Base-by-base conservation (phyloP, 2,329 filamentous ascomycete species). In the Alternaria ethzedia region DNA sequence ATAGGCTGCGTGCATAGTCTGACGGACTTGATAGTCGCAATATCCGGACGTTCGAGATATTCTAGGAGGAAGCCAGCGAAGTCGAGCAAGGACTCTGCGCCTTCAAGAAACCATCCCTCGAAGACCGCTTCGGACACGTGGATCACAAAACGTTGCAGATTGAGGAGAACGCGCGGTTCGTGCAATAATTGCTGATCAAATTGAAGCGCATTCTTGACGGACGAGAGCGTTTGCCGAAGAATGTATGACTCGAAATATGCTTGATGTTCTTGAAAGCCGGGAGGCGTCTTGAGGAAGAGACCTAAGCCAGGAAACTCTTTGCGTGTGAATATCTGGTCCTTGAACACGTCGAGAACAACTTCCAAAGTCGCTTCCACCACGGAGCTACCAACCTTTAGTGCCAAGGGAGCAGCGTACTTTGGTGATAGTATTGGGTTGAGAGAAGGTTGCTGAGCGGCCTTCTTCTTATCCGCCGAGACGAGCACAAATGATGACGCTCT, bases 101-200 rank as follows among this genome's bases (percentile, higher is more conserved):
- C 95, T 68, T 96, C 91, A 66, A 97, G 88, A 75, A 98, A 98
- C 93, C 94, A 97, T 15, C 96, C 96, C 80, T 98, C 96, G 69
- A 96, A 97, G 12, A 97, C 90, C 6, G 93, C 92, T 78, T 99
- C 96, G 0, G 91, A 88, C 77, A 98, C 87, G 75, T 98, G 93
- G 3, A 88, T 83, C 30, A 90, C 89, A 66, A 97, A 91, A 12
- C 94, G 88, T 1, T 91, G 90, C 74, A 99, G 85, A 70, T 99
- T 99, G 5, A 91, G 95, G 54, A 99, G 83, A 1, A 96, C 87
- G 64, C 91, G 89, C 1, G 96, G 92, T 75, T 98, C 94, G 59
- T 88, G 87, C 2, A 98, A 84, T 0, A 90, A 82, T 59, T 90
- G 89, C 72, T 92, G 89, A 67, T 94, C 88, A 2, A 90, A 81